A percentile compares a stretch with the other conserved stretches of the same genome.
These are phyloP conservation scores for Rhizophora mangle DNA, from an alignment of 345 rosid genomes.

Conservation along the genomic window DNA sequence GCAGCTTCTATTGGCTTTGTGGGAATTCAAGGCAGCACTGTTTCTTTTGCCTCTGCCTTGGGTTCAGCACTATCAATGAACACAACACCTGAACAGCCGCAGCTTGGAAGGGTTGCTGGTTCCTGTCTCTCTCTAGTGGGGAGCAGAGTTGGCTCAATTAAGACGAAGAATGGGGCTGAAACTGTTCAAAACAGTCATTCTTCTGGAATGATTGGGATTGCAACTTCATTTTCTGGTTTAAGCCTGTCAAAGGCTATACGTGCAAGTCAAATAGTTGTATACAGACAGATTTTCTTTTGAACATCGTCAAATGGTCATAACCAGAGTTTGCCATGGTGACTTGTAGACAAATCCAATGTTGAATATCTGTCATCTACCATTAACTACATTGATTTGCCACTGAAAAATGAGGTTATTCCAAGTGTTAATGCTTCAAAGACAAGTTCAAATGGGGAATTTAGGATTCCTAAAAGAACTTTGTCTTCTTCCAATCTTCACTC, in stretches of 20 bases:
- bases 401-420: constrained; percentile 40
- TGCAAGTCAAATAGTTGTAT: constrained; percentile 35
- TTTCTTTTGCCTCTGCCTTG: constrained; percentile 44
- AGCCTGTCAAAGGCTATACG: constrained; percentile 48
- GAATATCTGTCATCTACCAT: constrained; percentile 45
- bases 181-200: constrained; percentile 42
- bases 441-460: constrained; percentile 45
- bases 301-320: constrained; percentile 46
- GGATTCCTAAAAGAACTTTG: constrained; percentile 57
- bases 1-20: constrained; percentile 38
- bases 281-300: constrained; percentile 44
- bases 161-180: constrained; percentile 47
- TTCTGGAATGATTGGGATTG: constrained; percentile 9
- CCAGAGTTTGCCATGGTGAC: constrained; percentile 48
- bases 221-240: constrained; percentile 42
- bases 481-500: constrained; percentile 67
- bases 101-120: constrained; percentile 51
- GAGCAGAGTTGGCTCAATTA: constrained; percentile 48
- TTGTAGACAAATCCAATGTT: constrained; percentile 37
- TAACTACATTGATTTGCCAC: constrained; percentile 40
- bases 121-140: constrained; percentile 65
- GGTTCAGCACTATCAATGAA: constrained; percentile 66
- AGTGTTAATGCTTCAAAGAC: constrained; percentile 41
- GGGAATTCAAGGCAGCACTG: constrained; percentile 32
- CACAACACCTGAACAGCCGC: constrained; percentile 64